These are phyloP conservation scores for Krasilnikovozyma curviuscula DNA, from an alignment of 768 basidiomycete species.

Conservation along the genomic window DNA sequence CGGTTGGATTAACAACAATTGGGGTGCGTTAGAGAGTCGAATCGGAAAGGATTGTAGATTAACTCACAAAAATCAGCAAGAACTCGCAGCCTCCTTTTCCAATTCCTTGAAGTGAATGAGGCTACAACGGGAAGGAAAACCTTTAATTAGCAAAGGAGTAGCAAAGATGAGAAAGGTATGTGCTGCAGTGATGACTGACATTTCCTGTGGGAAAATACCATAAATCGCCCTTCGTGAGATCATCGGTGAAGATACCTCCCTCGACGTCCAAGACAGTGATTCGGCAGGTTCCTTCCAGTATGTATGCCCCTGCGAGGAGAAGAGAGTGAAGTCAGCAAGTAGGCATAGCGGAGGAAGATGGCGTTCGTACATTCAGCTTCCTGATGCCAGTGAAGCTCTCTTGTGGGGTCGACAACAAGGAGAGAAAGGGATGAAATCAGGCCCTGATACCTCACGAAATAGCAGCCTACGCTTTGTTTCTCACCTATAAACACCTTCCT, in stretches of 20 bases:
- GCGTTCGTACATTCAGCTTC: constrained; percentile 28
- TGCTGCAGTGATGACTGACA: no score
- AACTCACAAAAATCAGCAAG: constrained; percentile 40
- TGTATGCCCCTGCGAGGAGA: constrained; percentile 4
- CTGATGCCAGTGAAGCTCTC: constrained; percentile 40
- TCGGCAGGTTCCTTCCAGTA: constrained; percentile 30
- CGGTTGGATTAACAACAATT: no score
- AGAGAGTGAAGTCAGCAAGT: constrained; percentile 31
- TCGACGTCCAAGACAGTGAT: constrained; percentile 38
- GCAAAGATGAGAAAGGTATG: no score
- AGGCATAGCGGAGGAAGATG: constrained; percentile 31
- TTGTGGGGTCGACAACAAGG: no score
- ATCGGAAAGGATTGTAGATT: no score
- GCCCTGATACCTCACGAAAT: not conserved
- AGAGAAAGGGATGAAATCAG: not conserved
- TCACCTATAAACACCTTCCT: constrained; percentile 34
- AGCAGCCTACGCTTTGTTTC: constrained; percentile 1
- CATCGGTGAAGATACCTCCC: constrained; percentile 36
- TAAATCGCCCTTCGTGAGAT: constrained; percentile 22
- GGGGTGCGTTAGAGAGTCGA: no score
- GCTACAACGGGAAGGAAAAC: constrained; percentile 40
- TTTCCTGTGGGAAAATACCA: constrained; percentile 28
- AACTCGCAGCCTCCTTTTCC: constrained; percentile 35
- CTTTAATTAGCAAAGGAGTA: not conserved
- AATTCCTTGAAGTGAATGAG: constrained; percentile 38